Percentiles rank a stretch among this genome's conserved stretches.
phyloP scores from a whole-genome alignment of 208 protist species.

The Kentomonas sorsogonicus region DNA sequence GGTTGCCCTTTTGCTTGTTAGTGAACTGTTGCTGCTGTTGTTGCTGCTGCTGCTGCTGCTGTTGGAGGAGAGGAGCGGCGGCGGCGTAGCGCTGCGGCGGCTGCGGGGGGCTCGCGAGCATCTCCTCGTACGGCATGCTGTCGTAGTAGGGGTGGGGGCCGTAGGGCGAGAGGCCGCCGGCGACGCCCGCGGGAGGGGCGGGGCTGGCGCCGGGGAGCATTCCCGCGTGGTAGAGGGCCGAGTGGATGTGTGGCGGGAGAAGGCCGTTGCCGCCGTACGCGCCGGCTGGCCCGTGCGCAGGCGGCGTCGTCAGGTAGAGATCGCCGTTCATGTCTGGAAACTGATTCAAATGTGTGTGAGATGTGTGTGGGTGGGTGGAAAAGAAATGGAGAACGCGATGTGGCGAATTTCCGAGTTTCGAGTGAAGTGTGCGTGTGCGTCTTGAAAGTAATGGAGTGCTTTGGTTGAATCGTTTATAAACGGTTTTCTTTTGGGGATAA shows the following conservation, averaged over 20 bases:
- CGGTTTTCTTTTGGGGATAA: not conserved
- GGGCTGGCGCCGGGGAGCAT: not conserved
- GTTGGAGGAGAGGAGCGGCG: not conserved
- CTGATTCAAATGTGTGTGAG: not conserved
- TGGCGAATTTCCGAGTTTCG: not conserved
- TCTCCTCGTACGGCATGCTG: not conserved
- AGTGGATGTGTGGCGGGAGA: constrained; percentile 8
- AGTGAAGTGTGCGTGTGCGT: not conserved
- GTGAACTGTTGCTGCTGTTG: constrained; percentile 1
- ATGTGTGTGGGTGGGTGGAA: not conserved
- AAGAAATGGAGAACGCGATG: constrained; percentile 8
- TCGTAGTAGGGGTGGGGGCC: not conserved
- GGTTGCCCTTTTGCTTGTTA: too few relatives aligned
- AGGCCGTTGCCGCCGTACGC: not conserved
- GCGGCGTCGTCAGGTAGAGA: too few relatives aligned
- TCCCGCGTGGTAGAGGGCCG: constrained; percentile 9
- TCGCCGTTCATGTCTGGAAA: not conserved
- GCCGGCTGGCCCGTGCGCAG: too few relatives aligned
- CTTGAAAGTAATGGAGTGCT: not conserved
- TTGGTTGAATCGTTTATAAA: not conserved
- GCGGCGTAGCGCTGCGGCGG: constrained; percentile 1
- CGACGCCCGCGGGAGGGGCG: too few relatives aligned
- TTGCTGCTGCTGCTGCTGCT: constrained; percentile 12
- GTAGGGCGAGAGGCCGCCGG: not conserved
- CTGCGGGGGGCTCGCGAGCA: not conserved